A percentile compares a stretch with the other conserved stretches of the same genome.
Evolutionary conservation across 2,329 filamentous ascomycete species (phyloP).

Genomic region (Fusarium sp.): DNA sequence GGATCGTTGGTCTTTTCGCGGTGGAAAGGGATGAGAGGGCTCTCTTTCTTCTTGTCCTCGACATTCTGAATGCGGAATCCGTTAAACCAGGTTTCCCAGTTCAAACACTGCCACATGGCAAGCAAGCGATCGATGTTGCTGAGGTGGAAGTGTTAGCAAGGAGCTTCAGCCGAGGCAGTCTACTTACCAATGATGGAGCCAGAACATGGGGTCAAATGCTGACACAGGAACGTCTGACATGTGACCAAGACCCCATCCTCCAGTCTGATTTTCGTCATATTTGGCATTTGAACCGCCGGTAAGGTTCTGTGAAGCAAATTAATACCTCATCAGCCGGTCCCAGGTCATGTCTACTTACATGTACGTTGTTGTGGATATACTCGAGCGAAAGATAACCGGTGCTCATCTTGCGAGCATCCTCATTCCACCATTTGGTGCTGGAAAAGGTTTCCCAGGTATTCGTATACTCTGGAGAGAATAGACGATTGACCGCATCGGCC

Average conservation of each 20-base stretch:
- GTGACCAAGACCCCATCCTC: slow-evolving; percentile 46
- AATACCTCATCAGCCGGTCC: too few species aligned
- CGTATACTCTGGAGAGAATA: slow-evolving; percentile 36
- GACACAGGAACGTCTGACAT: slow-evolving; percentile 66
- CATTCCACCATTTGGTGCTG: background rate
- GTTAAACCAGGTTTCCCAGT: slow-evolving; percentile 33
- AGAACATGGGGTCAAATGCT: slow-evolving; percentile 73
- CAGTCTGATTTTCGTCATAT: too few species aligned
- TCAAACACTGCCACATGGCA: slow-evolving; percentile 24
- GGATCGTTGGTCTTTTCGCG: background rate
- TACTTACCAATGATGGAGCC: slow-evolving; percentile 64
- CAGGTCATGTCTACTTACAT: slow-evolving; percentile 33
- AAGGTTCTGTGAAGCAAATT: too few species aligned
- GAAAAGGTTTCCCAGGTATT: background rate
- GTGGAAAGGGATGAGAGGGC: slow-evolving; percentile 21
- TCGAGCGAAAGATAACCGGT: slow-evolving; percentile 47
- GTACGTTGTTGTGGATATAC: slow-evolving; percentile 55
- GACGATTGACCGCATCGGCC: slow-evolving; percentile 39
- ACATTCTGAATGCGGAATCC: too few species aligned
- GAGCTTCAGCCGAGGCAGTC: too few species aligned
- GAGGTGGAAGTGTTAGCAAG: background rate
- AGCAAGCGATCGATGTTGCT: slow-evolving; percentile 28
- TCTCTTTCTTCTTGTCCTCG: background rate
- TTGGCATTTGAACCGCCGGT: too few species aligned
- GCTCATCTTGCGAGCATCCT: slow-evolving; percentile 2